These are phyloP conservation scores for Tylopilus sp. DNA, from an alignment of 768 basidiomycete genomes.

Conservation along the genomic window DNA sequence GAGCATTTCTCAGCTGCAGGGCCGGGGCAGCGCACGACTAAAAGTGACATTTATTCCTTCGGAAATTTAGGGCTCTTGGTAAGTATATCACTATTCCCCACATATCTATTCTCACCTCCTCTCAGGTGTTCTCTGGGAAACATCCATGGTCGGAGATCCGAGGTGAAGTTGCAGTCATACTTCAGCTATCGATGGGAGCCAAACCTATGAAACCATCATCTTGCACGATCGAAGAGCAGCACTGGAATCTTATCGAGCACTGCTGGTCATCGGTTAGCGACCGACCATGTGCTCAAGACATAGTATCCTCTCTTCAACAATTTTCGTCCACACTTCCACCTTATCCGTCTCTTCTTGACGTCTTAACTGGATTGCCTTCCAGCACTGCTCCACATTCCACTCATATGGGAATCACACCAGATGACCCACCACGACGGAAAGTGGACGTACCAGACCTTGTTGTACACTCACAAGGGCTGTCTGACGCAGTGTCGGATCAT, in stretches of 20 bases:
- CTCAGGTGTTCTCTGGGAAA: not conserved
- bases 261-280: constrained; percentile 4
- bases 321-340: not conserved
- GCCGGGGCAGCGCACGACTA: not conserved
- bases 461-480: too few relatives aligned
- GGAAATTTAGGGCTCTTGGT: not conserved
- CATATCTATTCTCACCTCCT: too few relatives aligned
- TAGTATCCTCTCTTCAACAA: not conserved
- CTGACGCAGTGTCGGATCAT: too few relatives aligned
- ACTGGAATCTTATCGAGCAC: constrained; percentile 2
- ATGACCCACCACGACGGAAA: too few relatives aligned
- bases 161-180: not conserved
- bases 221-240: not conserved
- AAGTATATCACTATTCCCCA: not conserved
- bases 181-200: not conserved
- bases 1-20: constrained; percentile 1
- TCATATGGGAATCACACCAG: too few relatives aligned
- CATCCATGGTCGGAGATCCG: not conserved
- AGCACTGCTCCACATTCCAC: too few relatives aligned
- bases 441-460: too few relatives aligned
- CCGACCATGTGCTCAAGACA: not conserved
- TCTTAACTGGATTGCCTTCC: too few relatives aligned
- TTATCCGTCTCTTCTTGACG: not conserved
- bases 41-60: constrained; percentile 3
- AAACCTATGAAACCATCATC: not conserved